Conservation (phyloP, 2,329 filamentous ascomycete genomes). For the Cordyceps tenuipes region DNA sequence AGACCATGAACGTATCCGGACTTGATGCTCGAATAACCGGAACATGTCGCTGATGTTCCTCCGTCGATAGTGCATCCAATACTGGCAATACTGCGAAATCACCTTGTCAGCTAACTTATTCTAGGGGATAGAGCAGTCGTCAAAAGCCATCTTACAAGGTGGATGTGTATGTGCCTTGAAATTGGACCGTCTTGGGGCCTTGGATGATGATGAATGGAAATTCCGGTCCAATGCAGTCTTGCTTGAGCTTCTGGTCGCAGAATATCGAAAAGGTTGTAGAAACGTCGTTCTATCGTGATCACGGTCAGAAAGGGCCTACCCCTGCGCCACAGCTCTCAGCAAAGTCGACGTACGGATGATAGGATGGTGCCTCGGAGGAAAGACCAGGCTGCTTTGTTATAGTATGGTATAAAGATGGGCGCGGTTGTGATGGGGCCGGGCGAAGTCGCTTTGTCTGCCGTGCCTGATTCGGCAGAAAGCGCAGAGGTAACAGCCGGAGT, state of each 20-base stretch:
- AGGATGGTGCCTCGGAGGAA: constrained; percentile 38
- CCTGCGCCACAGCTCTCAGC: neutral
- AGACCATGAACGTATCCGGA: constrained; percentile 30
- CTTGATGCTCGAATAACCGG: constrained; percentile 38
- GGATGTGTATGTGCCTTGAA: constrained; percentile 34
- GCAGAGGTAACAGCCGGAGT: constrained; percentile 14
- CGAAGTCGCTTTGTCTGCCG: constrained; percentile 8
- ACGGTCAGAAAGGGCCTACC: neutral
- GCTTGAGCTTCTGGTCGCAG: constrained; percentile 33
- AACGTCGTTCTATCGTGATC: constrained; percentile 24
- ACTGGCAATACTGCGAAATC: constrained; percentile 31
- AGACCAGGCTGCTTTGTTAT: constrained; percentile 33
- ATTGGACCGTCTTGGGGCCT: constrained; percentile 35
- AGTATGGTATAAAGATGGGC: constrained; percentile 38
- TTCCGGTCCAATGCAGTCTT: constrained; percentile 36
- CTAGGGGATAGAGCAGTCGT: neutral
- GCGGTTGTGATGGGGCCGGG: constrained; percentile 29
- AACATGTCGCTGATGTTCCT: constrained; percentile 38
- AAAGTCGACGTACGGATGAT: constrained; percentile 27
- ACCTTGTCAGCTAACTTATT: neutral
- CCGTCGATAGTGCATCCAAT: constrained; percentile 35
- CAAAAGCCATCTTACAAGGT: constrained; percentile 29
- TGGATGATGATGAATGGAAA: constrained; percentile 40
- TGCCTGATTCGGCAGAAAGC: neutral
- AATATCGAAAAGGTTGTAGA: constrained; percentile 42